phyloP scores from a whole-genome alignment of 2,329 filamentous ascomycete species.

The Cercospora zeae-maydis region DNA sequence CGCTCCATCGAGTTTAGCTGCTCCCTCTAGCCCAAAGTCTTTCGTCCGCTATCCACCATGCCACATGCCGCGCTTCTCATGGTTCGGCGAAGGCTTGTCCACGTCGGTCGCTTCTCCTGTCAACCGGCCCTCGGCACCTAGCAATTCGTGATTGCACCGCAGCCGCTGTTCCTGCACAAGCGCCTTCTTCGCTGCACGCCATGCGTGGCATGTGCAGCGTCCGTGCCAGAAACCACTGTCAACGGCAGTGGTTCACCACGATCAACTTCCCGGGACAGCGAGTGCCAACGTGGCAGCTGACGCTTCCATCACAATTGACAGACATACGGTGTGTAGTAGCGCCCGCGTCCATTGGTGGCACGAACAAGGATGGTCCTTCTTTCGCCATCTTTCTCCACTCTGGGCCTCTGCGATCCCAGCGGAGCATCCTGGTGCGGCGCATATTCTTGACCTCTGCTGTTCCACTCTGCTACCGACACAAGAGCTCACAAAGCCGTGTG shows the following conservation, averaged over 20 bases:
- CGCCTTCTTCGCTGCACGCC: background rate
- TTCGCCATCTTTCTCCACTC: slow-evolving; percentile 1
- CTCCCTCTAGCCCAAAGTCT: background rate
- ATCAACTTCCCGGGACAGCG: background rate
- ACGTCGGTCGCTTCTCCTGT: background rate
- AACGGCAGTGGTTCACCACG: background rate
- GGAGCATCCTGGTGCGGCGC: slow-evolving; percentile 1
- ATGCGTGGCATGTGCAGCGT: background rate
- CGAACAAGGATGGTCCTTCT: background rate
- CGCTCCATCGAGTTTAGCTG: background rate
- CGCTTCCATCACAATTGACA: background rate
- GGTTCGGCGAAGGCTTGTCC: background rate
- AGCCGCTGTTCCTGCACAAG: slow-evolving; percentile 1
- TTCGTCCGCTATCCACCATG: background rate
- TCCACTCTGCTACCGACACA: slow-evolving; percentile 1
- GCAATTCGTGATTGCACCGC: background rate
- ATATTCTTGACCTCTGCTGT: slow-evolving; percentile 8
- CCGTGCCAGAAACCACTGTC: background rate
- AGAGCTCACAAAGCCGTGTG: background rate
- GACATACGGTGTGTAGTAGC: background rate
- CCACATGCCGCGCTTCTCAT: background rate
- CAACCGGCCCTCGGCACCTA: background rate
- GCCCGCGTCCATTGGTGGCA: background rate
- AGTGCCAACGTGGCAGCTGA: background rate
- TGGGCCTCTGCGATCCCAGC: background rate